These are phyloP conservation scores for Panus rudis DNA, from an alignment of 768 basidiomycete species.

Conservation along the genomic window DNA sequence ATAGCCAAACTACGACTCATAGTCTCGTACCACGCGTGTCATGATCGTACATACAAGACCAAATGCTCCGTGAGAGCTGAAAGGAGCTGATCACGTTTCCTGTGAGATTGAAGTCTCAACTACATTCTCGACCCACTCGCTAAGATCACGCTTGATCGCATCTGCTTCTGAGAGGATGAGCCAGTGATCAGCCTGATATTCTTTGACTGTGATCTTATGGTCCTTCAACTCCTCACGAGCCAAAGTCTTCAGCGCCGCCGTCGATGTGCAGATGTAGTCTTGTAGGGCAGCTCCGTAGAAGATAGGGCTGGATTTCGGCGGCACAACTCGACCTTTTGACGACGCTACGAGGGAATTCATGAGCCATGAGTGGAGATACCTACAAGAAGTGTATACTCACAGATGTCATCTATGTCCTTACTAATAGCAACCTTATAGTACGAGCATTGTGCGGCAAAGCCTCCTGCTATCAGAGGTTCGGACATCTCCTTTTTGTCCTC, in stretches of 20 bases:
- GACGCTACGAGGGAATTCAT: background rate
- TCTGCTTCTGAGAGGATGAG: background rate
- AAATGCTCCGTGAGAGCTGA: too few species aligned
- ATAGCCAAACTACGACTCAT: too few species aligned
- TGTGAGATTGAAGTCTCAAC: background rate
- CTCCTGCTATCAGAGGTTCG: background rate
- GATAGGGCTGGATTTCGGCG: slow-evolving; percentile 1
- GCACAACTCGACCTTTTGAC: background rate
- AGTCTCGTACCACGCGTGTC: too few species aligned
- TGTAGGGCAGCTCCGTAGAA: slow-evolving; percentile 9
- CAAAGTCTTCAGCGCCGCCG: background rate
- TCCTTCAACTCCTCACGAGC: background rate
- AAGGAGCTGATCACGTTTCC: too few species aligned
- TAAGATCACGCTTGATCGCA: background rate
- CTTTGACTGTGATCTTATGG: slow-evolving; percentile 3
- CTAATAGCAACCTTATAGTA: background rate
- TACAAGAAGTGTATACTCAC: background rate
- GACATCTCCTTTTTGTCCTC: background rate
- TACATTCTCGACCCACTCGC: slow-evolving; percentile 1
- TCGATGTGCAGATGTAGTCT: slow-evolving; percentile 6
- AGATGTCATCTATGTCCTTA: background rate
- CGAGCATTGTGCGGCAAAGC: background rate
- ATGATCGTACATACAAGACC: too few species aligned
- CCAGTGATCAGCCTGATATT: slow-evolving; percentile 7
- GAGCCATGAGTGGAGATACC: background rate